Evolutionary conservation across 2,329 filamentous ascomycete genomes (phyloP).

Genomic region (Truncatella angustata): DNA sequence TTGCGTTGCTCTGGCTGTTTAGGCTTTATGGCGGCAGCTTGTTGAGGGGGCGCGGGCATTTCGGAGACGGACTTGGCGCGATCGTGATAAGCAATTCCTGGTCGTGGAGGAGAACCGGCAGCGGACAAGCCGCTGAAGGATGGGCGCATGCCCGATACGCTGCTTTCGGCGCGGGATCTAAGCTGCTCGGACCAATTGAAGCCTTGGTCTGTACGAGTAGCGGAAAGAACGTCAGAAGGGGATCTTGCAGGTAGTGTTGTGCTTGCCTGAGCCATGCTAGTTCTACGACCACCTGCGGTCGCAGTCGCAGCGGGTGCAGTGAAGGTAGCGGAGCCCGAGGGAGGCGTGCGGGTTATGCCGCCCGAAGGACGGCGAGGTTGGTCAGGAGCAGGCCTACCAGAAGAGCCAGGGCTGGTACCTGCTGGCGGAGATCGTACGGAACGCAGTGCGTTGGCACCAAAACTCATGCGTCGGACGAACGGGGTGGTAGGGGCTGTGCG

Average conservation of each 20-base stretch:
- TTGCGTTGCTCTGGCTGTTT: conserved; percentile 56
- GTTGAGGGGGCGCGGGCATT: conserved; percentile 55
- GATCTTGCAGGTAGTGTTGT: conserved; percentile 54
- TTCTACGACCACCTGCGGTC: conserved; percentile 31
- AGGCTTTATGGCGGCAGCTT: conserved; percentile 45
- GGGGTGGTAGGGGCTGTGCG: conserved; percentile 67
- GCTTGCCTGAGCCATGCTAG: conserved; percentile 54
- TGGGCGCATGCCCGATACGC: conserved; percentile 56
- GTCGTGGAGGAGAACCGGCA: conserved; percentile 42
- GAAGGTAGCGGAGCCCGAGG: conserved; percentile 29
- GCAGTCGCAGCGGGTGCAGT: too few relatives aligned
- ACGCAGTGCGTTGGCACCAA: conserved; percentile 76
- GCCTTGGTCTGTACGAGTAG: conserved; percentile 74
- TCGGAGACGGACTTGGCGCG: conserved; percentile 69
- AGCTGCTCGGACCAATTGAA: conserved; percentile 98
- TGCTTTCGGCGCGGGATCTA: conserved; percentile 85
- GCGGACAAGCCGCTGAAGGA: conserved; percentile 48
- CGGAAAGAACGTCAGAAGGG: conserved; percentile 63
- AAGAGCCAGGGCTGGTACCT: conserved; percentile 58
- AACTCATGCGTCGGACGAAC: conserved; percentile 83
- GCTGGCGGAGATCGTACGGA: conserved; percentile 62
- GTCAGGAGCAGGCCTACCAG: conserved; percentile 60
- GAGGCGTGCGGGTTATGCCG: conserved; percentile 22
- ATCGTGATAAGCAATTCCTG: conserved; percentile 48
- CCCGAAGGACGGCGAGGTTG: conserved; percentile 23